Conservation (phyloP, 805 yeast genomes). For the Candida takata region DNA sequence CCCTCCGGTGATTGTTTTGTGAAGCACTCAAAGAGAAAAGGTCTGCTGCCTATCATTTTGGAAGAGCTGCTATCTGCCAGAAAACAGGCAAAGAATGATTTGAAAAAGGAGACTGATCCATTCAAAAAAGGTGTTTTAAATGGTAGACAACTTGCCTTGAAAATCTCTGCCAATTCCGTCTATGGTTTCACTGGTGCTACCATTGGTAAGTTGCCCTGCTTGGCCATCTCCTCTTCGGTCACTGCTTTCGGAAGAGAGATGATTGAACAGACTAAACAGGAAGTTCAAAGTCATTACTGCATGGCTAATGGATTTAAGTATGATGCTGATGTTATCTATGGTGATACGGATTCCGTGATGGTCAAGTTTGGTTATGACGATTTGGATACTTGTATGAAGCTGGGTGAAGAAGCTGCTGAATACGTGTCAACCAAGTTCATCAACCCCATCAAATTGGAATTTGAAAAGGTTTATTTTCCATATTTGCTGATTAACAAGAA, state of each 20-base stretch:
- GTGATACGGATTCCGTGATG: conserved; percentile 99
- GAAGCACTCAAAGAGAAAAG: conserved; percentile 60
- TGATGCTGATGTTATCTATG: conserved; percentile 89
- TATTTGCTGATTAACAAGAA: conserved; percentile 90
- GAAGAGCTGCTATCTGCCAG: conserved; percentile 87
- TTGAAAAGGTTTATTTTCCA: conserved; percentile 95
- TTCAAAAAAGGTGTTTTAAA: conserved; percentile 89
- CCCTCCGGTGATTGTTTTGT: conserved; percentile 94
- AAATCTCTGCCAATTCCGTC: conserved; percentile 95
- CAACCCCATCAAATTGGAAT: conserved; percentile 88
- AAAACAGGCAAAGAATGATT: conserved; percentile 84
- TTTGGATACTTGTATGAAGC: conserved; percentile 74
- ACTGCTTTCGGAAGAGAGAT: conserved; percentile 95
- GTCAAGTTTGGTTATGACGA: conserved; percentile 88
- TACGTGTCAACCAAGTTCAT: conserved; percentile 72
- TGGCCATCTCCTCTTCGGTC: conserved; percentile 91
- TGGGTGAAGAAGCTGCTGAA: conserved; percentile 93
- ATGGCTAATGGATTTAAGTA: conserved; percentile 77
- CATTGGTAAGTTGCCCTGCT: conserved; percentile 92
- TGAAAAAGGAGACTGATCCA: conserved; percentile 90
- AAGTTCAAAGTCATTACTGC: conserved; percentile 73
- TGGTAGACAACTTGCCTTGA: conserved; percentile 95
- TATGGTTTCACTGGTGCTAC: conserved; percentile 99
- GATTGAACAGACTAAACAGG: conserved; percentile 88
- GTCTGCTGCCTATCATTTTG: conserved; percentile 86